Base-by-base conservation (phyloP, 2,329 filamentous ascomycete species). In the Clonostachys sp. region DNA sequence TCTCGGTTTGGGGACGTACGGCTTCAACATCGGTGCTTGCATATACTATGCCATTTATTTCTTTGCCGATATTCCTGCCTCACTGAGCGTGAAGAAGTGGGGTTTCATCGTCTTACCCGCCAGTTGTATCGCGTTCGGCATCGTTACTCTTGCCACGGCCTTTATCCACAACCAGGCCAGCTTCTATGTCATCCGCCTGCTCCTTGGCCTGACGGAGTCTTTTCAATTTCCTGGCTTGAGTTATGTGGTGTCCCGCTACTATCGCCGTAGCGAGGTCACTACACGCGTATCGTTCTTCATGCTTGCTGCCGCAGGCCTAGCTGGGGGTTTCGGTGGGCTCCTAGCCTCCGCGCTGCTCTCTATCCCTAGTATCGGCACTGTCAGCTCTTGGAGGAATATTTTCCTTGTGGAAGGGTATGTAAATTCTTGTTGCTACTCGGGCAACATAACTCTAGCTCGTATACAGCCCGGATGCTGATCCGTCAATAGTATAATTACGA, bases 21-120 rank as follows among this genome's bases (percentile, higher is more conserved):
- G 73, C n/a, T 81, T 80, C 67, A 82, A 81, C 57, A 78, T 75
- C 67, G 73, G 76, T 1, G 72, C 79, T 1, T 79, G 77, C 45
- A 72, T 79, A 49, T 81, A 81, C 65, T 81, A 80, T 62, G 74
- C 81, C 50, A 59, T 77, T 46, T 82, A 81, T 61, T 68, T 80
- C 46, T 61, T 76, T 33, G 67, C 80, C 49, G 78, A 81, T 55
- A 69, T 82, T 77, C 78, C 6, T 73, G 72, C 57, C 79, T 81
- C 55, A 70, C 80, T 49, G 42, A 80, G 5, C 65, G 57, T 82
- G 42, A 81, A 81, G 62, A 66, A 63, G 20, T 58, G 80, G 47
- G 77, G 78, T 2, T 61, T 73, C 24, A 67, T 82, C 9, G 75
- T 82, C 20, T 17, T 60, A 30, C 57, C 57, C 2, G 5, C 56